Conservation (phyloP, 164 flowering plant species). For the Piper betle region DNA sequence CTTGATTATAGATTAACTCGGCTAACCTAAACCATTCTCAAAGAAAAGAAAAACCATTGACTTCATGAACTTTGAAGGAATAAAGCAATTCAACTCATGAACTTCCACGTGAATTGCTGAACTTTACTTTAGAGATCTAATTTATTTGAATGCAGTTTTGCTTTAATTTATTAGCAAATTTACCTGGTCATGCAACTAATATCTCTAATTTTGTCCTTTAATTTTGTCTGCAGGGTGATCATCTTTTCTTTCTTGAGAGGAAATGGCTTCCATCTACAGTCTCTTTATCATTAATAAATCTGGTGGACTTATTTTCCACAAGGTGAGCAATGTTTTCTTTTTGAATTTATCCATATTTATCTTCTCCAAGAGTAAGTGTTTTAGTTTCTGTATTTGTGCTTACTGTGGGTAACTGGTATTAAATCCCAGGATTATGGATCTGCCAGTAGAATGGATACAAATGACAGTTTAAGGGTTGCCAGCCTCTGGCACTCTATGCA, state of each 20-base stretch:
- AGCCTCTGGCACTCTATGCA: slow-evolving; percentile 99
- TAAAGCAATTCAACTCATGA: too few species aligned
- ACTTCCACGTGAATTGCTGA: too few species aligned
- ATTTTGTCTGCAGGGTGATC: not conserved
- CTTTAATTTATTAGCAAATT: too few species aligned
- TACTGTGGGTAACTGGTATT: not conserved
- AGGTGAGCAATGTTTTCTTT: slow-evolving; percentile 24
- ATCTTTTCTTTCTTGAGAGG: not conserved
- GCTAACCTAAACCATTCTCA: too few species aligned
- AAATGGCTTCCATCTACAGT: slow-evolving; percentile 85
- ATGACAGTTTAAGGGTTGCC: slow-evolving; percentile 82
- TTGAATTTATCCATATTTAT: not conserved
- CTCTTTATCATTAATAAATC: slow-evolving; percentile 94
- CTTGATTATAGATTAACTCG: too few species aligned
- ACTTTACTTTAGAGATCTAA: too few species aligned
- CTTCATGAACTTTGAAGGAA: too few species aligned
- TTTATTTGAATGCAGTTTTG: too few species aligned
- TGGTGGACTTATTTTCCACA: slow-evolving; percentile 84
- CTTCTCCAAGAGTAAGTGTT: not conserved
- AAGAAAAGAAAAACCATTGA: too few species aligned
- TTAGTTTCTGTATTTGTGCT: not conserved
- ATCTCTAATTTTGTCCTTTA: too few species aligned
- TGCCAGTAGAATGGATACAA: slow-evolving; percentile 86
- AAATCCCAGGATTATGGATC: slow-evolving; percentile 32
- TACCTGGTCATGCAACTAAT: too few species aligned